Evolutionary conservation across 768 basidiomycete genomes (phyloP).

Genomic region (Suillus clintonianus): DNA sequence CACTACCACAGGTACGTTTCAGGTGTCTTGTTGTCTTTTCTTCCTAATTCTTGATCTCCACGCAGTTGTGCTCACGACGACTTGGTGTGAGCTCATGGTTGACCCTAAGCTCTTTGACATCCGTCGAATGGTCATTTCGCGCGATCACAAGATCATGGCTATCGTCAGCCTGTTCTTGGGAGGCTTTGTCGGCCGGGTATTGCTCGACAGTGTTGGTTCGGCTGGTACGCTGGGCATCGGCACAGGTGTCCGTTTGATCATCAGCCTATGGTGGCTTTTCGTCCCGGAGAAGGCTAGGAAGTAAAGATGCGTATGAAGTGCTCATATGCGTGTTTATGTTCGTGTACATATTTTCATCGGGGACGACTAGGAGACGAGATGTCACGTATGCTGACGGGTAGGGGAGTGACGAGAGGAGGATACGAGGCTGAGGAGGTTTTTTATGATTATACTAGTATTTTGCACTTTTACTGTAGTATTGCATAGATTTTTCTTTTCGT

Average conservation of each 20-base stretch:
- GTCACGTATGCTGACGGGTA: background rate
- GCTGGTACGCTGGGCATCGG: slow-evolving; percentile 69
- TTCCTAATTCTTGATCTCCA: slow-evolving; percentile 5
- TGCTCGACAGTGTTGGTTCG: slow-evolving; percentile 60
- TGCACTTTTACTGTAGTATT: background rate
- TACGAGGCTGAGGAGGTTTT: no score
- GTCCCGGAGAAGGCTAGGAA: slow-evolving; percentile 41
- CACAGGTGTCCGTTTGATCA: slow-evolving; percentile 59
- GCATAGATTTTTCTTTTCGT: background rate
- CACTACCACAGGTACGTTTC: slow-evolving; percentile 65
- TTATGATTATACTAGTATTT: background rate
- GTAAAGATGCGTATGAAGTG: background rate
- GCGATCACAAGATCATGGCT: slow-evolving; percentile 74
- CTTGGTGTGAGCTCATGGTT: slow-evolving; percentile 87
- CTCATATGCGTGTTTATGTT: background rate
- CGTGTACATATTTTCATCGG: background rate
- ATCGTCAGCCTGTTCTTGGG: slow-evolving; percentile 73
- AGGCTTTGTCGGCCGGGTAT: slow-evolving; percentile 64
- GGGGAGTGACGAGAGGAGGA: background rate
- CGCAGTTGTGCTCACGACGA: slow-evolving; percentile 78
- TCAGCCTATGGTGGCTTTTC: slow-evolving; percentile 67
- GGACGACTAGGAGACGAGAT: background rate
- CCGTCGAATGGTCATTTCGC: slow-evolving; percentile 51
- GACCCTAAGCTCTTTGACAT: slow-evolving; percentile 74
- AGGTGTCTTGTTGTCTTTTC: background rate